These are phyloP conservation scores for Plasmopara halstedii DNA, from an alignment of 352 stramenopile genomes.

Conservation along the genomic window DNA sequence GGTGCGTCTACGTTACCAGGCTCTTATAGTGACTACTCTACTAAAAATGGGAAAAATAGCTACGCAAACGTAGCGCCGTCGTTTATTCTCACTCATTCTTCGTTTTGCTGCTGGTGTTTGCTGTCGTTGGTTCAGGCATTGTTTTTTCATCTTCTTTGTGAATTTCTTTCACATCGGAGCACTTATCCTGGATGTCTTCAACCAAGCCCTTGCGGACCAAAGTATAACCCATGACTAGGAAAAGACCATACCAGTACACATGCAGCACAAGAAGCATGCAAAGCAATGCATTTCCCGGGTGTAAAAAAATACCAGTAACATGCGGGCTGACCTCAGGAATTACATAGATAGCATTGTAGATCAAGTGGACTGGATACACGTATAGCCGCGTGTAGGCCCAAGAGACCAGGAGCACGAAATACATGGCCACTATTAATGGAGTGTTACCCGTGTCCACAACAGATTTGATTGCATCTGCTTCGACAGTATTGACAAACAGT, in stretches of 20 bases:
- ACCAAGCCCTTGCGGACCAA: slow-evolving; percentile 30
- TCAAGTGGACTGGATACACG: slow-evolving; percentile 36
- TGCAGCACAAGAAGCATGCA: slow-evolving; percentile 37
- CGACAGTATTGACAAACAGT: neutral
- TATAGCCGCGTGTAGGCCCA: slow-evolving; percentile 41
- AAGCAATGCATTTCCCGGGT: slow-evolving; percentile 31
- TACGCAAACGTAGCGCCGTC: slow-evolving; percentile 11
- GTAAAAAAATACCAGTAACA: slow-evolving; percentile 16
- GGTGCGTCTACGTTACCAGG: too few species aligned
- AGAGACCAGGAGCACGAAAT: slow-evolving; percentile 27
- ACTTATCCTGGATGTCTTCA: slow-evolving; percentile 29
- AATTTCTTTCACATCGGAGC: slow-evolving; percentile 20
- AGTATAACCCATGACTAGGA: slow-evolving; percentile 39
- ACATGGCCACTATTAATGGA: slow-evolving; percentile 25
- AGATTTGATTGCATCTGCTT: slow-evolving; percentile 30
- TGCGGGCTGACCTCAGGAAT: slow-evolving; percentile 13
- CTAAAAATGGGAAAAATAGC: neutral
- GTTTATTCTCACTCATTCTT: slow-evolving; percentile 26
- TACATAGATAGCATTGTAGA: slow-evolving; percentile 24
- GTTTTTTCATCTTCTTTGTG: slow-evolving; percentile 8
- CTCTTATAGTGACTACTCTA: neutral
- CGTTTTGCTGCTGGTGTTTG: slow-evolving; percentile 10
- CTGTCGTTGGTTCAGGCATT: slow-evolving; percentile 6
- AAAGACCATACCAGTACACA: slow-evolving; percentile 41
- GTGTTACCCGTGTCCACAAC: slow-evolving; percentile 30